phyloP scores from a whole-genome alignment of 2,329 filamentous ascomycete species.

The Madurella fahalii region DNA sequence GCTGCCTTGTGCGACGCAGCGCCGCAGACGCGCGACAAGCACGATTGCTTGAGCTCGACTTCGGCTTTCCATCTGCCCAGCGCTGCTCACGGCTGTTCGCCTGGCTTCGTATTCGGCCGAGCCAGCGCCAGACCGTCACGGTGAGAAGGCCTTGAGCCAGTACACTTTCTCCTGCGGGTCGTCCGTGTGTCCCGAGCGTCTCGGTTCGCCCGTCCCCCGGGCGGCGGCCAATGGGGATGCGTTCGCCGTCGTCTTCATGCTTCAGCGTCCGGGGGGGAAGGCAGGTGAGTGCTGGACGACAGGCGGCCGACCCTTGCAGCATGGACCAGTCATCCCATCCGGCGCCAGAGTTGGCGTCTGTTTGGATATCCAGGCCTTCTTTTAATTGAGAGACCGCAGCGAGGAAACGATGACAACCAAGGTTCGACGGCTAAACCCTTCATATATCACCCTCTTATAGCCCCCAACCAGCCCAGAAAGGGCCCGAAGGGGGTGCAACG shows the following conservation, averaged over 20 bases:
- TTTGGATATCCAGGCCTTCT: conserved; percentile 18
- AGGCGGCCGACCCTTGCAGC: conserved; percentile 17
- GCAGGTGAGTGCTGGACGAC: conserved; percentile 11
- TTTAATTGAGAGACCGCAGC: conserved; percentile 16
- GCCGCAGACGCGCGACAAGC: too few species aligned
- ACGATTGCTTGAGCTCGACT: too few species aligned
- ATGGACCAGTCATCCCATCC: conserved; percentile 12
- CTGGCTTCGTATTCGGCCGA: background rate
- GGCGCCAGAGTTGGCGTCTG: conserved; percentile 13
- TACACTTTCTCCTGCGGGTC: background rate
- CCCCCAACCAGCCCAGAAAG: conserved; percentile 19
- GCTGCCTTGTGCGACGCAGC: background rate
- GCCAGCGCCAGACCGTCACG: background rate
- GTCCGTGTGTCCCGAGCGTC: conserved; percentile 7
- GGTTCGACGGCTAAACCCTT: conserved; percentile 23
- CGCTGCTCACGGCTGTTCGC: too few species aligned
- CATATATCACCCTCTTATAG: conserved; percentile 21
- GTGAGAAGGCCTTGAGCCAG: too few species aligned
- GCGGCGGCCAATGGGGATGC: conserved; percentile 13
- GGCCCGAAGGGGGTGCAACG: conserved; percentile 18
- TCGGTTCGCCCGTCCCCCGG: conserved; percentile 9
- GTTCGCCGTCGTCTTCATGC: conserved; percentile 13
- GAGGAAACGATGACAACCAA: conserved; percentile 21
- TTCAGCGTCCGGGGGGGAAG: conserved; percentile 6
- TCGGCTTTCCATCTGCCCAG: too few species aligned